Base-by-base conservation (phyloP, 2,329 filamentous ascomycete genomes). In the Arthrobotrys musiformis region DNA sequence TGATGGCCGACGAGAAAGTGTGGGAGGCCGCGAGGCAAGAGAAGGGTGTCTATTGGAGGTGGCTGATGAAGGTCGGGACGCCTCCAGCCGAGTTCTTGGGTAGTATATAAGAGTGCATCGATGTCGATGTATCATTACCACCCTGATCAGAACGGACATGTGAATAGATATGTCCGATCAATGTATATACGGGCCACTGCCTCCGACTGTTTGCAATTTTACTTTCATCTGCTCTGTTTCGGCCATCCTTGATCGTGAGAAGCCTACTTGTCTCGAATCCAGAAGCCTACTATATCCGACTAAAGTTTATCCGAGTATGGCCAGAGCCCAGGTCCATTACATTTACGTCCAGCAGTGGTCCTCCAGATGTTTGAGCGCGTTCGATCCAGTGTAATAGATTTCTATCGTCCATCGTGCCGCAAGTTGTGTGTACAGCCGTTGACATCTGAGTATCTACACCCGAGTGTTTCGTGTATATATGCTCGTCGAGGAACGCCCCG, bases 1-100 rank as follows among this genome's bases (percentile, higher is more conserved):
- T 58, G 19, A 28, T 76, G 26, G 37, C n/a, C 0, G 72, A 76
- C 17, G 64, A 70, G 33, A 33, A 40, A 28, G 26, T 76, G 22
- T 76, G 72, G 72, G 37, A 52, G n/a, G 56, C 35, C 6, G 72
- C 56, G 2, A 63, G 56, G 13, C 15, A 60, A 22, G 28, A 69
- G 26, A 56, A 61, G 22, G 58, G 64, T 28, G 28, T 60, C 4
- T 50, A 70, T 13, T 48, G 68, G 48, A 28, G 30, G 3, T 76
- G 56, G 56, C 24, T 76, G 56, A 28, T 76, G 64, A 52, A 19
- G 58, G 35, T 70, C 2, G 72, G 72, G 2, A 64, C 40, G 2
- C 72, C 72, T n/a, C 64, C 72, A 4, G 72, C 40, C 7, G 58
- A 26, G 4, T 64, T 63, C 17, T 8, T 50, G 19, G 24, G 30